Evolutionary conservation across 352 stramenopile genomes (phyloP), one percentile per base, ranked within the genome.

Genomic region (Phytophthora pini): DNA sequence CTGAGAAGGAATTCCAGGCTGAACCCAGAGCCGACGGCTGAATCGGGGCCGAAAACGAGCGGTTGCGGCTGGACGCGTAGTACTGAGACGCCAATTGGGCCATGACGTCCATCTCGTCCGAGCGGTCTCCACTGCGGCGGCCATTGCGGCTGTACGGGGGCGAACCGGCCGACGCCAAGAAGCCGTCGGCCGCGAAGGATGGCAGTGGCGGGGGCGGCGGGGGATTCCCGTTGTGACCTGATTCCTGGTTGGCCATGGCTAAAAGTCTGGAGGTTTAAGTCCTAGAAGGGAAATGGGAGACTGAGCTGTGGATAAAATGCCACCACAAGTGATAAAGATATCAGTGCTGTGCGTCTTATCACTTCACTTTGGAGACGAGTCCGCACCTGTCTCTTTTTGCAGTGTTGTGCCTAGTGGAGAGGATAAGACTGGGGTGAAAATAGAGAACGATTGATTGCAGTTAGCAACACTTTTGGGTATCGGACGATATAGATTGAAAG

Each of bases 21-120:
- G 76, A 70, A n/a, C 63, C 68, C 26, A 89, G 70, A 17, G 74
- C 71, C n/a, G 84, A 76, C 22, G 84, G 82, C 26, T 85, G 78
- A 26, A 93, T 88, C 15, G 81, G 84, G 22, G 82, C 84, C 55
- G 82, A 93, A 49, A 78, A 84, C 53, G 82, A 90, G 31, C 84
- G 85, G 66, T 87, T 92, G 50, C 81, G 81, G 40, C 79, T 87
- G 11, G 74, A 69, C 29, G 76, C 76, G 70, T 93, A 94, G 49
- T 94, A 94, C 68, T 93, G 84, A 36, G 82, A 93, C 36, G 86
- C 86, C 32, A 94, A 59, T 65, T 94, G 86, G 45, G 86, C 83
- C 84, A 94, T 92, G 31, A 94, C 82, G 60, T 94, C 86, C 66
- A 93, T 82, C 57, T 87, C 82, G 24, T 72, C 61, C 20, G 36